Evolutionary conservation across 2,329 filamentous ascomycete species (phyloP).

Genomic region (Colletotrichum tabaci): DNA sequence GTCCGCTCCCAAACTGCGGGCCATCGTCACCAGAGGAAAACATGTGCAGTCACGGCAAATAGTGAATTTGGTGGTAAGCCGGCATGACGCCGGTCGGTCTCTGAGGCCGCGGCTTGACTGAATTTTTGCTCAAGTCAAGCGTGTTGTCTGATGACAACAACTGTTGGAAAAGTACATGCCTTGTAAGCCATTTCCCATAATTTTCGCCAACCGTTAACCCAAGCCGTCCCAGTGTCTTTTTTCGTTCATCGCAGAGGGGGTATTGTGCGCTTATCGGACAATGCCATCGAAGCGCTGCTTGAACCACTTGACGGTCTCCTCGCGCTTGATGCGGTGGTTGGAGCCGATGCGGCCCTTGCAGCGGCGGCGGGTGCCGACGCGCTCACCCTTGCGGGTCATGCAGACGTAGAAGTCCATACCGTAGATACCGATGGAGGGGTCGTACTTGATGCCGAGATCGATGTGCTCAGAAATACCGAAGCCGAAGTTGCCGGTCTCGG

Average conservation of each 20-base stretch:
- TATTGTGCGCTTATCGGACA: constrained; percentile 83
- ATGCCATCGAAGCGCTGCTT: constrained; percentile 95
- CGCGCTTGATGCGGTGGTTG: constrained; percentile 92
- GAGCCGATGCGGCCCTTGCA: constrained; percentile 88
- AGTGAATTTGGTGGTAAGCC: constrained; percentile 63
- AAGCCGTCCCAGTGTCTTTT: constrained; percentile 41
- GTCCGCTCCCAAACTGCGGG: not conserved
- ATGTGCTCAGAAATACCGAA: constrained; percentile 99
- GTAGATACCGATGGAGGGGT: constrained; percentile 98
- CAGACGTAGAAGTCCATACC: constrained; percentile 99
- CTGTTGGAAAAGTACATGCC: constrained; percentile 56
- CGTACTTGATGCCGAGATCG: constrained; percentile 99
- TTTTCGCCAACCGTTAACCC: constrained; percentile 52
- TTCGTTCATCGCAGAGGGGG: constrained; percentile 29
- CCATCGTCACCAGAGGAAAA: constrained; percentile 9
- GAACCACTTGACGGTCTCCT: constrained; percentile 98
- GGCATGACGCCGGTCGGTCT: constrained; percentile 80
- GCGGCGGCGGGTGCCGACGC: constrained; percentile 95
- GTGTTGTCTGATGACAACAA: constrained; percentile 61
- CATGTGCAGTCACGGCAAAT: constrained; percentile 53
- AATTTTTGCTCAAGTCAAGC: constrained; percentile 66
- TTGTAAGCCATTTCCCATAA: constrained; percentile 51
- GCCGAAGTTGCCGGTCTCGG: constrained; percentile 99
- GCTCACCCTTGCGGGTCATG: constrained; percentile 99
- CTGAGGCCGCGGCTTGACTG: constrained; percentile 78